Evolutionary conservation across 1,284 basidiomycete genomes (phyloP), one percentile per base, ranked within the genome.

Genomic region (Leccinum brunneo-olivaceum): DNA sequence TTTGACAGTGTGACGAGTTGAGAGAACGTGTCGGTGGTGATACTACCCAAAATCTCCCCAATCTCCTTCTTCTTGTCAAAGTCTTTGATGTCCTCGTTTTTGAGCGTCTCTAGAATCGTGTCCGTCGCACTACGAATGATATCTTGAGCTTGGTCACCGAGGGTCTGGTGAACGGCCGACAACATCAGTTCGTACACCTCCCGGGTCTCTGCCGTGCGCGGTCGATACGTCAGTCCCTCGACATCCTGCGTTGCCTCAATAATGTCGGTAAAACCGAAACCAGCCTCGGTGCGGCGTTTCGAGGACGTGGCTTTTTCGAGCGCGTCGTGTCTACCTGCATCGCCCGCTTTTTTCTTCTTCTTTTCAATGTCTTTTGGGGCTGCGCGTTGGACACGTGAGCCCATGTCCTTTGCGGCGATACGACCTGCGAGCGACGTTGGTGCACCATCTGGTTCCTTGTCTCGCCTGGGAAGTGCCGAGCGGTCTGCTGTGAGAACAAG

Each of bases 51-150:
- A 39, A 98, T 77, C 11, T 82, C 81, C 65, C 97, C 87, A 23
- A 95, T 79, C 58, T 97, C 93, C 67, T 84, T 90, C 68, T 97
- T 96, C 76, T 95, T 95, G 74, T 98, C 96, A 57, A 97, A 91
- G 64, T 98, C 95, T 68, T 94, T 96, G 69, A 94, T 64, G 49
- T 76, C 71, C 52, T 96, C 92, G 57, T 83, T 87, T 69, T 98
- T 98, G 56, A 98, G 76, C 4, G 81, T 78, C 67, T 96, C 92
- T 39, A 99, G 71, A 1, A 94, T 84, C 1, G 81, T 80, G 65
- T 98, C 95, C 14, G 96, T 86, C 5, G 96, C 96, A 50, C 88
- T 92, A 19, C 95, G 84, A 40, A 99, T 83, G 53, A 98, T 84
- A 52, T 98, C 95, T 60, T 93, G 90, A 0, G 93, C 90, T 62